Evolutionary conservation across 2,329 filamentous ascomycete genomes (phyloP).

Genomic region (Neonectria magnoliae): DNA sequence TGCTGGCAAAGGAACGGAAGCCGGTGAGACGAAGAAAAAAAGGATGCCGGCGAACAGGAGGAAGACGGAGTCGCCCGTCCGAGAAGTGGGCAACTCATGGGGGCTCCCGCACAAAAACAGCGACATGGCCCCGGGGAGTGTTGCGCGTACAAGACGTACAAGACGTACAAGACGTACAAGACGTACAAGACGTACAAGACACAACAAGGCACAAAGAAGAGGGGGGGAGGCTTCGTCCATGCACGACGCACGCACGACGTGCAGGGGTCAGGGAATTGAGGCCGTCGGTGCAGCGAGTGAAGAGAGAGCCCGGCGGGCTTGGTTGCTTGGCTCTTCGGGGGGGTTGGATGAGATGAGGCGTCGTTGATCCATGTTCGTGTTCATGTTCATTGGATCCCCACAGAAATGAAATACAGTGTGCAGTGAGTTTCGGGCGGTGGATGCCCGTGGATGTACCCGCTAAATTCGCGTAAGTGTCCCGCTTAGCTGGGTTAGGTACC

Average conservation of each 20-base stretch:
- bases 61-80: background rate
- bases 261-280: slow-evolving; percentile 3
- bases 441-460: background rate
- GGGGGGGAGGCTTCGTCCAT: background rate
- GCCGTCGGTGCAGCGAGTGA: slow-evolving; percentile 11
- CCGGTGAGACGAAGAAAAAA: background rate
- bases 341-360: background rate
- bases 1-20: background rate
- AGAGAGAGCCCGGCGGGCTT: background rate
- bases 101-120: background rate
- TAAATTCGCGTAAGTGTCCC: slow-evolving; percentile 3
- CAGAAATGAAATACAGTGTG: background rate
- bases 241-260: slow-evolving; percentile 3
- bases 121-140: background rate
- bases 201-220: background rate
- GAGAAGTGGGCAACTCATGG: background rate
- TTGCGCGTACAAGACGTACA: slow-evolving; percentile 19
- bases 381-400: background rate
- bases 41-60: background rate
- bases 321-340: background rate
- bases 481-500: background rate
- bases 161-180: background rate
- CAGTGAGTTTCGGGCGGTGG: background rate
- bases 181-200: slow-evolving; percentile 5
- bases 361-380: background rate